Evolutionary conservation across 352 stramenopile genomes (phyloP), one percentile per base, ranked within the genome.

Genomic region (Globisporangium paddicum): DNA sequence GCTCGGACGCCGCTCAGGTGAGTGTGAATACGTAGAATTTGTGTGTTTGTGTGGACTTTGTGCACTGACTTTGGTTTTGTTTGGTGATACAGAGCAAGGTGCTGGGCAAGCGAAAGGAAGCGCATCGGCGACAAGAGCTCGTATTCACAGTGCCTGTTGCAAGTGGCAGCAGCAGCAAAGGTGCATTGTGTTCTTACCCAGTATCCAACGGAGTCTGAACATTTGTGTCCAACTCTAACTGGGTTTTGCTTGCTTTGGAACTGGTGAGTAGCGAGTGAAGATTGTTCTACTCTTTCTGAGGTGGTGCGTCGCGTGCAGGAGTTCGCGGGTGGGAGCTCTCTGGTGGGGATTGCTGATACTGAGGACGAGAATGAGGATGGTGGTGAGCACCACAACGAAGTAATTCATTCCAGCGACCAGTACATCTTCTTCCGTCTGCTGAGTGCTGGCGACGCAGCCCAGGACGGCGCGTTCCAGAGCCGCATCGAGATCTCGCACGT

Each of bases 21-120:
- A 55, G 69, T 72, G 21, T 4, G 18, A 55, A 8, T 38, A 16
- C 4, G n/a, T 13, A 8, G 18, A 55, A 8, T 38, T 40, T 13
- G n/a, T 13, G 2, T 41, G 35, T 11, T 3, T 44, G 38, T 44
- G 38, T 19, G 21, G 16, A 5, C 38, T 44, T 44, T 44, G 34
- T 45, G 18, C 26, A 38, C 42, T 28, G 63, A 48, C 23, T 63
- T 56, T 47, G 60, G 30, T 28, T 56, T 42, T n/a, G 56, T 34
- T 19, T 35, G n/a, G n/a, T 68, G 21, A 34, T 21, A 19, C 32
- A 89, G 77, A 60, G 58, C 35, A 95, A 95, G 65, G 81, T 93
- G 14, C 63, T 97, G 18, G 79, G 81, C 14, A 95, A 95, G 55
- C 73, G 86, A 5, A 93, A 93, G 60, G 86, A 93, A 68, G 65